These are phyloP conservation scores for Antitrichia curtipendula DNA, from an alignment of 225 moss, liverwort and hornwort genomes.

Conservation along the genomic window DNA sequence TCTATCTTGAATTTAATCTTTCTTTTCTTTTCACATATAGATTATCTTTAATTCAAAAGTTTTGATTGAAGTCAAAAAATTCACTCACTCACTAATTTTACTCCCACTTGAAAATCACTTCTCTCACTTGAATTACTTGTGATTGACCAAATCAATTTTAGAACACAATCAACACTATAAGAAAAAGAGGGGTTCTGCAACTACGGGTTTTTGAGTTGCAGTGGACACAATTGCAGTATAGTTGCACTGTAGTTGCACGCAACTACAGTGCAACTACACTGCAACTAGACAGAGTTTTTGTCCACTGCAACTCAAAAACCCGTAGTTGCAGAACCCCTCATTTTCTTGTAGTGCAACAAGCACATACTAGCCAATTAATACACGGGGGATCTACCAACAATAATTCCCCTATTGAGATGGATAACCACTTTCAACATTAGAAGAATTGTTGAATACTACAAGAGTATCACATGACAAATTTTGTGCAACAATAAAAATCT, in stretches of 20 bases:
- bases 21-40: background rate
- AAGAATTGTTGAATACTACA: background rate
- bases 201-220: too few relatives aligned
- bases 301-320: too few relatives aligned
- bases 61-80: background rate
- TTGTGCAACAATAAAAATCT: background rate
- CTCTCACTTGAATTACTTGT: background rate
- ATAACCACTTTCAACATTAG: background rate
- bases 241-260: too few relatives aligned
- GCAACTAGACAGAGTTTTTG: too few relatives aligned
- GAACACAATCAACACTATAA: background rate
- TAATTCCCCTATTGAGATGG: background rate
- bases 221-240: too few relatives aligned
- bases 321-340: too few relatives aligned
- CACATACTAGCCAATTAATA: background rate
- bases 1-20: background rate
- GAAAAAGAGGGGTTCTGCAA: too few relatives aligned
- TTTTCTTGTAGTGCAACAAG: too few relatives aligned
- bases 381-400: background rate
- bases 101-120: background rate
- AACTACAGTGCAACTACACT: too few relatives aligned
- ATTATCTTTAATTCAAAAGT: background rate
- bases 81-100: background rate
- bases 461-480: background rate
- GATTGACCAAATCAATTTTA: background rate